Conservation (phyloP, 2,329 filamentous ascomycete species). For the Parastagonospora nodorum region DNA sequence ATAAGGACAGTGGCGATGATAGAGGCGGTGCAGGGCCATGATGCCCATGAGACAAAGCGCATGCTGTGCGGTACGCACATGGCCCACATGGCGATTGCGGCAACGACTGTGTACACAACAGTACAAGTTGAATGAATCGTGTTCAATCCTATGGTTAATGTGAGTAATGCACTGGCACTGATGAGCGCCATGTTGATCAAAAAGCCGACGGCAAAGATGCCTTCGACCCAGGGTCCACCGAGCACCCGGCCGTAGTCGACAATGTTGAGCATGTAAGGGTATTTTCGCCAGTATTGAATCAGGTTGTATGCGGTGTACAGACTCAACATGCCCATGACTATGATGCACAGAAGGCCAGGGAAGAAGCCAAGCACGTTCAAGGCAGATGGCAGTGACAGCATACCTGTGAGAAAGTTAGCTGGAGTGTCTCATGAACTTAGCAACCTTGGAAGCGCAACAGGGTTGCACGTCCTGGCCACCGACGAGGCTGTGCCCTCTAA, state of each 20-base stretch:
- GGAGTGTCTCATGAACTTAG: no score
- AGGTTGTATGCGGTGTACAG: slow-evolving; percentile 37
- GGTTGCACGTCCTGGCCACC: no score
- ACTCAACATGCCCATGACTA: slow-evolving; percentile 32
- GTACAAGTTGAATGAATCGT: slow-evolving; percentile 37
- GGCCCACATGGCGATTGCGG: slow-evolving; percentile 33
- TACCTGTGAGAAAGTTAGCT: not conserved
- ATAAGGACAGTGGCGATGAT: slow-evolving; percentile 29
- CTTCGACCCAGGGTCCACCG: slow-evolving; percentile 31
- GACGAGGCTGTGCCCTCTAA: no score
- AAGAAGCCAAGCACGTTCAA: slow-evolving; percentile 34
- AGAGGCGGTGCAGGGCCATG: slow-evolving; percentile 31
- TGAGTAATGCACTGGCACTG: slow-evolving; percentile 32
- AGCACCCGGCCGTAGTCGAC: slow-evolving; percentile 37
- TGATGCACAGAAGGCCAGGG: slow-evolving; percentile 29
- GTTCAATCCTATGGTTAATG: slow-evolving; percentile 35
- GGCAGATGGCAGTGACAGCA: slow-evolving; percentile 31
- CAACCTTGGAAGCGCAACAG: no score
- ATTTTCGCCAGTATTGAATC: slow-evolving; percentile 38
- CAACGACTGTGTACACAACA: slow-evolving; percentile 29
- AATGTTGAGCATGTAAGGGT: slow-evolving; percentile 36
- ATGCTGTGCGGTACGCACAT: slow-evolving; percentile 34
- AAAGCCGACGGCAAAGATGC: slow-evolving; percentile 31
- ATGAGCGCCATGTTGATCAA: slow-evolving; percentile 38
- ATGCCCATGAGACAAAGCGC: slow-evolving; percentile 35